Evolutionary conservation across 2,329 filamentous ascomycete genomes (phyloP).

Genomic region (Fusarium miscanthi): DNA sequence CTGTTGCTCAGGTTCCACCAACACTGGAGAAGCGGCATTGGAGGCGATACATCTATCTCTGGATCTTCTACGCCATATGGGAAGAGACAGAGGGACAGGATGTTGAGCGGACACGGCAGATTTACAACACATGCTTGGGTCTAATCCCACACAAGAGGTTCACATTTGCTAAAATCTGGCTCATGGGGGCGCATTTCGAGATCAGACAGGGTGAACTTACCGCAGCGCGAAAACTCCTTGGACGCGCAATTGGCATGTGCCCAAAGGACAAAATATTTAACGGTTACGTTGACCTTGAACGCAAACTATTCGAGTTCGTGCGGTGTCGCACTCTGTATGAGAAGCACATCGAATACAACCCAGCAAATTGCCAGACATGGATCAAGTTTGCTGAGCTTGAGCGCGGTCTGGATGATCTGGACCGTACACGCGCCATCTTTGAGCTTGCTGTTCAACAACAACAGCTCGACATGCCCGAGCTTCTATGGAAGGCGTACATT

Average conservation of each 20-base stretch:
- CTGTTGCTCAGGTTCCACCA: constrained; percentile 93
- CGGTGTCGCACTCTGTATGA: constrained; percentile 92
- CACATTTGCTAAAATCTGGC: constrained; percentile 97
- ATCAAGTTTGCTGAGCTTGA: constrained; percentile 96
- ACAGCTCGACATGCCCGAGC: constrained; percentile 93
- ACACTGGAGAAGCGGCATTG: constrained; percentile 97
- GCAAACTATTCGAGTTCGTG: constrained; percentile 92
- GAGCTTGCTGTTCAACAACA: constrained; percentile 88
- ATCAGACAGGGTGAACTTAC: constrained; percentile 85
- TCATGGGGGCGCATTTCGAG: constrained; percentile 93
- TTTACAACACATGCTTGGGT: constrained; percentile 89
- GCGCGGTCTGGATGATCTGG: constrained; percentile 87
- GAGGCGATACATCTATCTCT: constrained; percentile 96
- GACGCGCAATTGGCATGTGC: constrained; percentile 90
- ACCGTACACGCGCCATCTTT: constrained; percentile 89
- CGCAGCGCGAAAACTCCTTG: constrained; percentile 86
- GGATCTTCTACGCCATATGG: constrained; percentile 97
- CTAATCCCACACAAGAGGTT: constrained; percentile 96
- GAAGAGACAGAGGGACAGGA: constrained; percentile 91
- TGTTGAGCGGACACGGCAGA: constrained; percentile 80
- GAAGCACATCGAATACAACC: constrained; percentile 93
- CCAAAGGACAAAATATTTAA: constrained; percentile 96
- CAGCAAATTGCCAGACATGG: constrained; percentile 92
- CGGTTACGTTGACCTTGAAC: constrained; percentile 92
- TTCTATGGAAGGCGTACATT: constrained; percentile 98